Evolutionary conservation across 1,284 basidiomycete genomes (phyloP), one percentile per base, ranked within the genome.

Genomic region (Rhodotorula sp.): DNA sequence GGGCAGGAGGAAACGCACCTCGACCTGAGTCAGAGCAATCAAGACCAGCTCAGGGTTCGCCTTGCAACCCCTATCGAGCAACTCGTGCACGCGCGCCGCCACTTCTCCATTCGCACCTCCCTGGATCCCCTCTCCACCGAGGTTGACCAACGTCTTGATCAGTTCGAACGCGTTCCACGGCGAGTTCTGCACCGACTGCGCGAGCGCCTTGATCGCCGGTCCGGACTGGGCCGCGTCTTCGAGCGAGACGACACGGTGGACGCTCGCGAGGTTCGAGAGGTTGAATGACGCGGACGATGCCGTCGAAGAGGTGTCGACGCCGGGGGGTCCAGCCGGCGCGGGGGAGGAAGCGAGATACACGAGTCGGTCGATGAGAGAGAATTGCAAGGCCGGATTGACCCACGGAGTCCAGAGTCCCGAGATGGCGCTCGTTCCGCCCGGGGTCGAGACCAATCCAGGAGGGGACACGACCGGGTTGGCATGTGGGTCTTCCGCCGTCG

Each of bases 101-200:
- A 70, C 37, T 49, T 75, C 69, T 7, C 53, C 46, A 20, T 51
- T 59, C 33, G 26, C 30, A 20, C 26, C 57, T 2, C 22, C 63
- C 5, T 53, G 51, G 51, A 54, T 54, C 24, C 55, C 37, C 26
- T 46, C 49, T 68, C 88, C 88, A 3, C 88, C 87, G 62, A 90
- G 83, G 61, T 87, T 85, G 14, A 94, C 88, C 4, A 95, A 83
- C n/a, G 95, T 89, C 79, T 93, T 89, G 73, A 96, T 91, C 48
- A 98, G 83, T 75, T 96, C 94, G 24, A 95, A 83, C 17, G 91
- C 92, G 80, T 98, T 98, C 94, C 95, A 98, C 0, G 92, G 89
- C 75, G 91, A 91, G 4, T 87, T 88, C 79, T 95, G 91, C 29
- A 95, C 91, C 75, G 91, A 89, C 56, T 90, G 87, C 24, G 93